Base-by-base conservation (phyloP, 179 eudicot species). In the Silene noctiflora region DNA sequence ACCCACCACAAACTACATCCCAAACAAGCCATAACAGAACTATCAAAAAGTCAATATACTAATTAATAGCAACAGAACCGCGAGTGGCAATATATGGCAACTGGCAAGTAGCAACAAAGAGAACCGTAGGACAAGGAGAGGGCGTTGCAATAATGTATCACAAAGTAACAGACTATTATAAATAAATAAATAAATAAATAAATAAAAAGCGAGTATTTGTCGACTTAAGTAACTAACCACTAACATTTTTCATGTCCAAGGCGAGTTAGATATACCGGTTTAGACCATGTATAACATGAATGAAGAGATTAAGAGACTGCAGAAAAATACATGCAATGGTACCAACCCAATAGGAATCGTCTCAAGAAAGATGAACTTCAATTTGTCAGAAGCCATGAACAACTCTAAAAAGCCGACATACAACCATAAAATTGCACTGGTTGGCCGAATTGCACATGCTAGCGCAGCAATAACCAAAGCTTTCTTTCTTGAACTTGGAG, bases 361-460 rank as follows among this genome's bases (percentile, higher is more conserved):
- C 86, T 95, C 97, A 76, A 86, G 84, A 82, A 91, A 84, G 60
- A 93, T 64, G 72, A 93, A 89, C 65, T 88, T 96, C 65, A 89
- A 56, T 79, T 81, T 86, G 65, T 91, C 89, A 42, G 80, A 78
- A 56, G 92, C 83, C 75, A 53, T 27, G 56, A 83, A 73, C 75
- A 96, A 75, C 89, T 96, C 96, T 74, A 89, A 71, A 60, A 89
- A 39, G 73, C 96, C 97, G 75, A 93, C 83, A 84, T 96, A 96
- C 59, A 87, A 77, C 99, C 99, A 96, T 77, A 89, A 86, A 72
- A 93, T 89, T 66, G 98, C 99, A 76, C 97, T 90, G 81, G 99
- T 96, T 74, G 99, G 97, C 60, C 99, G 90, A 82, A 96, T 78
- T 13, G 98, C 90, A 89, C 98, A 91, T 72, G 97, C 91, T 72